Evolutionary conservation across 345 rosid genomes (phyloP), one percentile per base, ranked within the genome.

Genomic region (Heritiera littoralis): DNA sequence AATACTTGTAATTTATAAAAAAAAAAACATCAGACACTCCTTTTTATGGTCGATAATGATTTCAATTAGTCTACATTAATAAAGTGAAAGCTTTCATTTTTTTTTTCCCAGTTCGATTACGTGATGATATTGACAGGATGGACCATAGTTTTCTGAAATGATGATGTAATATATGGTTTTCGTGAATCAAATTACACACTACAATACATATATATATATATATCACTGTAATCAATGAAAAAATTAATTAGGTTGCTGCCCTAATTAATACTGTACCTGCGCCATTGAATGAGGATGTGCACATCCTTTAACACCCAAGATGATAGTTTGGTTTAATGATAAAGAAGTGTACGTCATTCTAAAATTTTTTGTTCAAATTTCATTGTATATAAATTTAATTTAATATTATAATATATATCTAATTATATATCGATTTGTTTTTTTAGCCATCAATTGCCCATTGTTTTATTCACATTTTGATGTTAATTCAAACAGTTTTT

Each of bases 191-290:
- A 52, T 72, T 32, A 15, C 46, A 32, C 35, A 51, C 66, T 55
- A 58, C 12, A 0, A 35, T 35, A 35, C 0, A 23, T 23, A 23
- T 23, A 23, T 23, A 23, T 23, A 23, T 23, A 23, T 35, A 35
- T 35, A 35, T 35, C 41, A 14, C n/a, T 15, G 2, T 60, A 23
- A 61, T 43, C 23, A 64, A 76, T 48, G 41, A 75, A 60, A 55
- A 75, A 74, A 23, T 23, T 48, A 49, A 76, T 48, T 65, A 38
- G 61, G 66, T 23, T 66, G 79, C 79, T 77, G 79, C 14, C 64
- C 73, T 77, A 66, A 77, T 77, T 65, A 66, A 65, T 77, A 41
- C 8, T 35, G n/a, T 65, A 77, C 28, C 73, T 77, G 7, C 18
- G 13, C 41, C 55, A 66, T 77, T 77, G 46, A 77, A 65, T 77